Percentiles rank a stretch among this genome's conserved stretches.
These are phyloP conservation scores for Zopfochytrium polystomum DNA, from an alignment of 371 early-diverging fungal species.

Conservation along the genomic window DNA sequence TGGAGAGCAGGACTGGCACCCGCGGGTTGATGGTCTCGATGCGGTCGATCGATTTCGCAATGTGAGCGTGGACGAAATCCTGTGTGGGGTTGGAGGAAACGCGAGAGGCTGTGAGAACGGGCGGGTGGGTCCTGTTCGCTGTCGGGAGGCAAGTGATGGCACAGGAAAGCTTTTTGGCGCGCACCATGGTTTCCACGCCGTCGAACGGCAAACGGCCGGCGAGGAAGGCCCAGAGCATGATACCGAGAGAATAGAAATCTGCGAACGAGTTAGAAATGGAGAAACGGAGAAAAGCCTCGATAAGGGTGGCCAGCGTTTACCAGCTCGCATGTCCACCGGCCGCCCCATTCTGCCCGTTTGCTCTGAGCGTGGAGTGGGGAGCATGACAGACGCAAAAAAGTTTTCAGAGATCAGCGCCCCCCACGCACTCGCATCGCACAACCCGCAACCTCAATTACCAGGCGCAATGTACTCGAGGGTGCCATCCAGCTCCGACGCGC, in stretches of 20 bases:
- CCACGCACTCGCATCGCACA: not conserved
- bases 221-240: slow-evolving; percentile 46
- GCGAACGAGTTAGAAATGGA: slow-evolving; percentile 5
- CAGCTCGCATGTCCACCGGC: slow-evolving; percentile 41
- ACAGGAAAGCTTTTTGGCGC: not conserved
- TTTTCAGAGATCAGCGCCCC: not conserved
- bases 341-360: slow-evolving; percentile 46
- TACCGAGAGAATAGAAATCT: slow-evolving; percentile 50
- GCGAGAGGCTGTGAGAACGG: not conserved
- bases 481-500: slow-evolving; percentile 27
- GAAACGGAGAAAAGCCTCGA: too few species aligned
- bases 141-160: not conserved
- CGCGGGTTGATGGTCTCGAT: slow-evolving; percentile 23
- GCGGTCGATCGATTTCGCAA: slow-evolving; percentile 38
- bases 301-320: too few species aligned
- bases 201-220: slow-evolving; percentile 38
- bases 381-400: not conserved
- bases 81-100: slow-evolving; percentile 14
- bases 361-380: slow-evolving; percentile 26
- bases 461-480: slow-evolving; percentile 45
- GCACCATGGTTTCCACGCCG: slow-evolving; percentile 37
- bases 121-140: too few species aligned
- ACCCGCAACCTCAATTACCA: slow-evolving; percentile 16
- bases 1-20: slow-evolving; percentile 32
- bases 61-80: slow-evolving; percentile 46